Conservation (phyloP, 2,329 filamentous ascomycete genomes). For the Dendrostoma leiphaemia region DNA sequence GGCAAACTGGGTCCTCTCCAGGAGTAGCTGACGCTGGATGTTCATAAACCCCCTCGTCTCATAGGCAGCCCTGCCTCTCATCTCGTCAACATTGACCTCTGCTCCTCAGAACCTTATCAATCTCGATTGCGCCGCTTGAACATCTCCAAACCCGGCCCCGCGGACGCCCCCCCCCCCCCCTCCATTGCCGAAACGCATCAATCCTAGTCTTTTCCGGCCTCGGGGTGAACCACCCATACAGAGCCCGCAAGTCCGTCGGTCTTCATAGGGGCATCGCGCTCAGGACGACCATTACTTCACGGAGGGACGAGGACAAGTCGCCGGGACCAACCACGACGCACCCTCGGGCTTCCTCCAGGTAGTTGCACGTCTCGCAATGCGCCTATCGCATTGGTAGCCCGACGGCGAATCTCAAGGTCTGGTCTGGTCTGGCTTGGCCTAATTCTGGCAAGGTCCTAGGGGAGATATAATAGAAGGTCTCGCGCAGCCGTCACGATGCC, state of each 20-base stretch:
- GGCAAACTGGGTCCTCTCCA: too few relatives aligned
- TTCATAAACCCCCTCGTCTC: too few relatives aligned
- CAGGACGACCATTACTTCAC: not conserved
- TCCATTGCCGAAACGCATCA: not conserved
- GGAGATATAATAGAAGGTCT: not conserved
- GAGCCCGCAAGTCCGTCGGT: not conserved
- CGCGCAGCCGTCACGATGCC: slow-evolving; percentile 44
- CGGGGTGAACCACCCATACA: not conserved
- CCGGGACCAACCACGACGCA: not conserved
- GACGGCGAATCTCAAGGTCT: slow-evolving; percentile 10
- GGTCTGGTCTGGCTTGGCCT: not conserved
- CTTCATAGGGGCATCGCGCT: not conserved
- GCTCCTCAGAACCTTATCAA: not conserved
- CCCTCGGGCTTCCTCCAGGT: not conserved
- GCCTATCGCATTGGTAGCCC: slow-evolving; percentile 6
- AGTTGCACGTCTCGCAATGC: slow-evolving; percentile 7
- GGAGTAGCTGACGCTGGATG: too few relatives aligned
- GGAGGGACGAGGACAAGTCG: not conserved
- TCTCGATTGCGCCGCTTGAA: not conserved
- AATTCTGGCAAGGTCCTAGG: not conserved
- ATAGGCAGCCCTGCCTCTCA: not conserved
- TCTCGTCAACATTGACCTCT: not conserved
- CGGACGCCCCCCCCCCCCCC: not conserved
- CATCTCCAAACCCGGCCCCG: too few relatives aligned
- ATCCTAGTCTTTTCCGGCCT: not conserved